Evolutionary conservation across 441 rosid genomes (phyloP), one percentile per base, ranked within the genome.

Genomic region (Euphorbia celastroides): DNA sequence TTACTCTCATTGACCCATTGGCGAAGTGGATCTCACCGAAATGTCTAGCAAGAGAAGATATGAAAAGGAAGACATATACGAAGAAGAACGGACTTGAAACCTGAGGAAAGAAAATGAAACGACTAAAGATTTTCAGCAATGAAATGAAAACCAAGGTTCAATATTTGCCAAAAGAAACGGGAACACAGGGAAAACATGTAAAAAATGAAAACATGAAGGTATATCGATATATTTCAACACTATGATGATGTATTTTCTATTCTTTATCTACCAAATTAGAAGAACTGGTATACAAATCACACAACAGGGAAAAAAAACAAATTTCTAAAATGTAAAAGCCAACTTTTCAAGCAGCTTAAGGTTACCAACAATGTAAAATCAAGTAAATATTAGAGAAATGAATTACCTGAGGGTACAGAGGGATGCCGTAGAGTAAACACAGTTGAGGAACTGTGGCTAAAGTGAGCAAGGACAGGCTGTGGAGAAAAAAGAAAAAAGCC

Each of bases 371-470:
- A 34, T 34, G 38, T 34, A 34, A 34, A 27, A 57, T 16, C 59
- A 16, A 42, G 16, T 5, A 9, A 41, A 41, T 7, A 9, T 41
- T 14, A 48, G 22, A 17, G 22, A 6, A 48, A n/a, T 48, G 7
- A 48, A 30, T 78, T 75, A 80, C 83, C 81, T 76, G 11, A 16
- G 88, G 86, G 51, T 69, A 84, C 22, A 78, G 48, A 16, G 79
- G 55, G 62, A 77, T 80, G 71, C 79, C 84, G 20, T 64, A 62
- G 10, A 81, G 54, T 0, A 81, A 80, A 62, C 80, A 78, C 4
- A 81, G 65, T 46, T 74, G 85, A 67, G 88, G 86, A 20, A 84
- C 7, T 0, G 72, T 58, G 13, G 80, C 81, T 9, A 78, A 73
- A 70, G 77, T 67, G 77, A 70, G 71, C 1, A 77, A 31, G 17